A percentile compares a stretch with the other conserved stretches of the same genome.
Evolutionary conservation across 2,329 filamentous ascomycete species (phyloP).

Genomic region (Hypoxylon sp.): DNA sequence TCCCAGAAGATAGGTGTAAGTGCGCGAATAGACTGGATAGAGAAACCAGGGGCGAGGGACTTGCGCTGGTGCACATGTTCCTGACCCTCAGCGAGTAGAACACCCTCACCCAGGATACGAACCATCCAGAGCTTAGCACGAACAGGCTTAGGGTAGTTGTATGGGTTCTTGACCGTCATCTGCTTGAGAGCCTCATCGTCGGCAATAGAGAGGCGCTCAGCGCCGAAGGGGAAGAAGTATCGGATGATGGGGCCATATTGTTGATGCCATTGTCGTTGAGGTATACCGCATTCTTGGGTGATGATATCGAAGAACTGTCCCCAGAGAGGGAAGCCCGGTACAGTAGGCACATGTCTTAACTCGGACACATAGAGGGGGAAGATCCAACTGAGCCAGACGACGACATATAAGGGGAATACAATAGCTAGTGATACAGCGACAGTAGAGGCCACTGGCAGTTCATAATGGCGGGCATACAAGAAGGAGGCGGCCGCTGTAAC

Average conservation of each 20-base stretch:
- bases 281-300: constrained; percentile 58
- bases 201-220: constrained; percentile 60
- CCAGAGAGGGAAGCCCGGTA: constrained; percentile 60
- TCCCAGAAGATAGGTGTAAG: constrained; percentile 59
- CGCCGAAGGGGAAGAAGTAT: constrained; percentile 63
- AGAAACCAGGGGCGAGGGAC: constrained; percentile 57
- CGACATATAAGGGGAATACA: constrained; percentile 51
- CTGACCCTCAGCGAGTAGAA: constrained; percentile 60
- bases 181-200: constrained; percentile 62
- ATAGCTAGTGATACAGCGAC: constrained; percentile 40
- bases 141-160: constrained; percentile 58
- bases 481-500: constrained; percentile 48
- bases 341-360: constrained; percentile 60
- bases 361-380: constrained; percentile 61
- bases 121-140: constrained; percentile 60
- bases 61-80: constrained; percentile 61
- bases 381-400: constrained; percentile 57
- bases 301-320: constrained; percentile 61
- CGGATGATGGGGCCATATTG: constrained; percentile 60
- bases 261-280: constrained; percentile 60
- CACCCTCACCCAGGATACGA: constrained; percentile 61
- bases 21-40: constrained; percentile 57
- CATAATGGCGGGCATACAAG: constrained; percentile 46
- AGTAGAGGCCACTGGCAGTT: constrained; percentile 44
- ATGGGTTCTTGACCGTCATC: constrained; percentile 60